Evolutionary conservation across 2,329 filamentous ascomycete genomes (phyloP), one percentile per base, ranked within the genome.

Genomic region (Sarocladium brachiariae): DNA sequence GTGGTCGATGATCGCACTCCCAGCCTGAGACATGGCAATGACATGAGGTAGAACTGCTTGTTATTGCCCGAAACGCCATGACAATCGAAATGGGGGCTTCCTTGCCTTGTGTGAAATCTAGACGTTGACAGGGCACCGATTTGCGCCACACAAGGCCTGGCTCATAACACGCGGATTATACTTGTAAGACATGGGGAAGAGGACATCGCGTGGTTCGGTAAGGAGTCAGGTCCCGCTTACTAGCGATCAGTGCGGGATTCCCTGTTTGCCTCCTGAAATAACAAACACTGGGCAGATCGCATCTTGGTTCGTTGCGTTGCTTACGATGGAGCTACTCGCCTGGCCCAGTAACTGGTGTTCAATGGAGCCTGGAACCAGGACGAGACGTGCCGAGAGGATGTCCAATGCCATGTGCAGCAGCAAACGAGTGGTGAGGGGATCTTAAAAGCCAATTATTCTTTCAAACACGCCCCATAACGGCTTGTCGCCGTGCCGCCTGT

Each of bases 191-290:
- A 43, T 43, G 39, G 39, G 35, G n/a, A 16, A 27, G 21, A 25
- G 8, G 39, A 4, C 23, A 27, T 25, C 8, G 23, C 39, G 27
- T 23, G 39, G 39, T 43, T 7, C 39, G 39, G 39, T 25, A 25
- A 25, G 9, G 5, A 18, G 4, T 19, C 39, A 43, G 39, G 39
- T 43, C 39, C 39, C 39, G 39, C 39, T 23, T 13, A 43, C 11
- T 43, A 23, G 23, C 39, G 39, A 43, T 43, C 39, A 43, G 27
- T 43, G 39, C 23, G 39, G 39, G 39, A 43, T 43, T 43, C 39
- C 39, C 39, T 43, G 39, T 27, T 43, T 25, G 3, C 10, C n/a
- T 16, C 21, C 23, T 43, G 39, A 43, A n/a, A 23, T 25, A 43
- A 19, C 39, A 43, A 43, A 43, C 39, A 43, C n/a, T 25, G 21